These are phyloP conservation scores for Aquilaria agallochum DNA, from an alignment of 441 rosid genomes.

Conservation along the genomic window DNA sequence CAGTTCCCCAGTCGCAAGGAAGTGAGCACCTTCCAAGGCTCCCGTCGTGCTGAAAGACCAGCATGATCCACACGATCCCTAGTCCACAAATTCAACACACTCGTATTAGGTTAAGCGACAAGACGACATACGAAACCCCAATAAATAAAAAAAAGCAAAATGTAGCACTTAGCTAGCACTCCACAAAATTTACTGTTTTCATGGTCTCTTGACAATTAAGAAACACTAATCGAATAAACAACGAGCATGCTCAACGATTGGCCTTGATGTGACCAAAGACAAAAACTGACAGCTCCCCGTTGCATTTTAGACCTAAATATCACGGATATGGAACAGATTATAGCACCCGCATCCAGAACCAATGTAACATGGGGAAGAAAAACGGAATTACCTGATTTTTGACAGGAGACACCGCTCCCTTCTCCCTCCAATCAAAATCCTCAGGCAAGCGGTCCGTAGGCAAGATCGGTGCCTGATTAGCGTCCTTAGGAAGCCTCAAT, in stretches of 20 bases:
- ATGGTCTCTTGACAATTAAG: no score
- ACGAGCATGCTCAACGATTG: no score
- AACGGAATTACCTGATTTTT: slow-evolving; percentile 66
- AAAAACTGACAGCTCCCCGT: no score
- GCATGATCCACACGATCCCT: slow-evolving; percentile 98
- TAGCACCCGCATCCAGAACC: neutral
- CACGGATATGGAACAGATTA: neutral
- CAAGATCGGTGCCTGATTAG: slow-evolving; percentile 73
- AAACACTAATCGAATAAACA: no score
- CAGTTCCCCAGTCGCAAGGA: slow-evolving; percentile 77
- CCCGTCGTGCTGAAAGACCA: slow-evolving; percentile 98
- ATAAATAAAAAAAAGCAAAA: neutral
- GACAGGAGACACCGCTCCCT: slow-evolving; percentile 77
- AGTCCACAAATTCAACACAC: slow-evolving; percentile 4
- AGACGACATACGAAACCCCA: neutral
- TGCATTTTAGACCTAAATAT: no score
- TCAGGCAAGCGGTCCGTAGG: slow-evolving; percentile 74
- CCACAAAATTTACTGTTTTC: no score
- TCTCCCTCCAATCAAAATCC: slow-evolving; percentile 96
- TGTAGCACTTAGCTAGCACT: no score
- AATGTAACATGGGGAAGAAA: neutral
- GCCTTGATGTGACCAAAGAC: no score
- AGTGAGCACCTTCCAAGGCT: slow-evolving; percentile 91
- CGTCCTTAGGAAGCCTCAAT: slow-evolving; percentile 71
- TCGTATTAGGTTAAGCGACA: neutral